Evolutionary conservation across 371 early-diverging fungal species (phyloP).

Genomic region (Pancytospora epiphaga): DNA sequence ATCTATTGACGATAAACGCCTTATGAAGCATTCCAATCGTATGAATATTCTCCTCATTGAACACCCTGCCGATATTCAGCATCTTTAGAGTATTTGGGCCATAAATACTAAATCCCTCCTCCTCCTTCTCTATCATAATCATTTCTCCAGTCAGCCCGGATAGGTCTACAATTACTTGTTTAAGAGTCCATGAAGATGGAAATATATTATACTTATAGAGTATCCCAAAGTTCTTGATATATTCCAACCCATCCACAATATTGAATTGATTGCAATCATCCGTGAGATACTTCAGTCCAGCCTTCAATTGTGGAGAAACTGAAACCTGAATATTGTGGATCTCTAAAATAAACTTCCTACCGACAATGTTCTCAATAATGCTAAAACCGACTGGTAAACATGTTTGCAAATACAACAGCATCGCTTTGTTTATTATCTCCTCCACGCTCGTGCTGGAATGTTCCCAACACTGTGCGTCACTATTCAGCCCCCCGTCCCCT

Average conservation of each 20-base stretch:
- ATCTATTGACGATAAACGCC: background rate
- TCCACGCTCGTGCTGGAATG: background rate
- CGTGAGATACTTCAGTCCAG: background rate
- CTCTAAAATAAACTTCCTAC: background rate
- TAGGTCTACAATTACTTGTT: background rate
- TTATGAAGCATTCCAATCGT: background rate
- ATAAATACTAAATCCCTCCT: background rate
- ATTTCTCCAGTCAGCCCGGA: background rate
- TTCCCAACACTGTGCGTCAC: background rate
- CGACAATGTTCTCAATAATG: background rate
- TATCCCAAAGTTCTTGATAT: slow-evolving; percentile 4
- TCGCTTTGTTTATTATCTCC: background rate
- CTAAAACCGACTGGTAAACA: background rate
- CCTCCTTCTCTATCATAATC: background rate
- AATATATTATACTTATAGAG: slow-evolving; percentile 13
- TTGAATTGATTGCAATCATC: background rate
- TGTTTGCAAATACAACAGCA: background rate
- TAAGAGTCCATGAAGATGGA: background rate
- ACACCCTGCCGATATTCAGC: background rate
- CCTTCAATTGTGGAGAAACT: background rate
- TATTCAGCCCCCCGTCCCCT: background rate
- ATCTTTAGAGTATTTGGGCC: slow-evolving; percentile 1
- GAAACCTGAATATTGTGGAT: background rate
- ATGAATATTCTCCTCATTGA: background rate
- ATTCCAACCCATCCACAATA: background rate